phyloP scores from a whole-genome alignment of 257 asterid species.

The Solanum pimpinellifolium region DNA sequence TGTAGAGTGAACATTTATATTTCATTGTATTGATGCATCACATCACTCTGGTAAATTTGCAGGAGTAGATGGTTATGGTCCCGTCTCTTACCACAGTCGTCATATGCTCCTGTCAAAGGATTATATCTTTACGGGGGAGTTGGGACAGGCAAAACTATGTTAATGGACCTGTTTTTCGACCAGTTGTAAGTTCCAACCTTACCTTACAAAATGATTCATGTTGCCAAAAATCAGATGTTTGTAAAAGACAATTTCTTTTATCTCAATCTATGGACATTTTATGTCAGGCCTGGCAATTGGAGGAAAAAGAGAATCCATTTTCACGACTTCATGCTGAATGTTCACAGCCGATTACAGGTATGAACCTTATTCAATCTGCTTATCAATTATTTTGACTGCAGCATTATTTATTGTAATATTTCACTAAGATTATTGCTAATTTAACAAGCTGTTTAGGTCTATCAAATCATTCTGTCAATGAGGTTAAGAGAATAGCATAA shows the following conservation, averaged over 20 bases:
- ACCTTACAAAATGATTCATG: background rate
- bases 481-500: background rate
- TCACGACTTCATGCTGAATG: constrained; percentile 89
- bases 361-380: background rate
- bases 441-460: background rate
- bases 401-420: background rate
- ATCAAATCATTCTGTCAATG: background rate
- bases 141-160: constrained; percentile 96
- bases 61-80: constrained; percentile 98
- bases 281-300: constrained; percentile 69
- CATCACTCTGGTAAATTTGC: constrained; percentile 3
- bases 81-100: constrained; percentile 53
- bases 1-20: background rate
- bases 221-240: background rate
- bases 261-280: background rate
- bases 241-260: background rate
- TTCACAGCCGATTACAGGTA: constrained; percentile 90
- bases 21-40: background rate
- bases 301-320: constrained; percentile 94
- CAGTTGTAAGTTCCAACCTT: constrained; percentile 44
- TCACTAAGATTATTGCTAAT: background rate
- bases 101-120: constrained; percentile 75
- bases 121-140: constrained; percentile 96
- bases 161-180: constrained; percentile 76
- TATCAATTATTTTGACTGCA: background rate